These are phyloP conservation scores for Glarea lozoyensis DNA, from an alignment of 495 filamentous ascomycete genomes.

Conservation along the genomic window DNA sequence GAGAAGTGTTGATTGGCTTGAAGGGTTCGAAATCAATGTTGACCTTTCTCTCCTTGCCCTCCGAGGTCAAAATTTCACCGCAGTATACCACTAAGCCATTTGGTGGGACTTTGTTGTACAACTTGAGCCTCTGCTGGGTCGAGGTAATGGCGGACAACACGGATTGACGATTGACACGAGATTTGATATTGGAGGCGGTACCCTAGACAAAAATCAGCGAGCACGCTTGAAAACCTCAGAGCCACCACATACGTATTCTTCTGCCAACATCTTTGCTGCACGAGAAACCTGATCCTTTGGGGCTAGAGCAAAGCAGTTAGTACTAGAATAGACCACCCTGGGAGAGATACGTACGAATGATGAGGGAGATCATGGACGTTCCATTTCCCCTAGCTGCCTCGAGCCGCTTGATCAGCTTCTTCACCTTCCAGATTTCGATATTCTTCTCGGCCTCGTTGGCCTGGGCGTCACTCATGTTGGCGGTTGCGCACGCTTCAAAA, in stretches of 20 bases:
- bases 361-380: constrained; percentile 97
- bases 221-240: not conserved
- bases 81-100: constrained; percentile 98
- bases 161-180: constrained; percentile 94
- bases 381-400: constrained; percentile 91
- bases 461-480: constrained; percentile 84
- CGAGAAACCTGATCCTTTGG: constrained; percentile 97
- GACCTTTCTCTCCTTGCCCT: constrained; percentile 98
- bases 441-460: constrained; percentile 96
- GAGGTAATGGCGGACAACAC: constrained; percentile 97
- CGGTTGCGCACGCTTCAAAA: constrained; percentile 13
- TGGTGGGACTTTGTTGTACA: constrained; percentile 96
- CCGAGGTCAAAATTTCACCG: constrained; percentile 98
- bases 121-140: constrained; percentile 95
- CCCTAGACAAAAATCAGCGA: constrained; percentile 47
- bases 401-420: constrained; percentile 95
- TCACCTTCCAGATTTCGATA: constrained; percentile 78
- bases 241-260: constrained; percentile 79
- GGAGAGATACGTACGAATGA: constrained; percentile 78
- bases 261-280: constrained; percentile 97
- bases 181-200: constrained; percentile 98
- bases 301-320: constrained; percentile 49
- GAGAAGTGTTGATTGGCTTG: constrained; percentile 98
- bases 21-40: constrained; percentile 99
- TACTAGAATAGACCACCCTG: too few species aligned